Base-by-base conservation (phyloP, 352 stramenopile genomes). In the Peronosclerospora sorghi region DNA sequence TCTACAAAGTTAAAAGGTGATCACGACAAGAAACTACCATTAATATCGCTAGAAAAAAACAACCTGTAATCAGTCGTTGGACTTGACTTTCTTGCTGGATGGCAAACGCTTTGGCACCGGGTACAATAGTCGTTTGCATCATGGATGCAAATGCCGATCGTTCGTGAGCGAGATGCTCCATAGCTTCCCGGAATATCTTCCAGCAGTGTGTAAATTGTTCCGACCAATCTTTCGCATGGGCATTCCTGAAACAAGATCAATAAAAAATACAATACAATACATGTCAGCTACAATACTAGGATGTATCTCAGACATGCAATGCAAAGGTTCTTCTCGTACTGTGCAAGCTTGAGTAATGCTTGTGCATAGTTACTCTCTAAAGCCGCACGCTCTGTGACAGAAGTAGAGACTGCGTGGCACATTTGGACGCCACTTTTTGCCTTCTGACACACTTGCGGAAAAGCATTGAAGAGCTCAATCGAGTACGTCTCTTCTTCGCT, bases 1-100 rank as follows among this genome's bases (percentile, higher is more conserved):
- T 90, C 77, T 86, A 41, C 17, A 38, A 29, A 5, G 21, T 10
- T 3, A 15, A 9, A 34, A 20, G 24, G 9, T 19, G 18, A 54
- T 1, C 48, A 42, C 3, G 9, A 20, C 27, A 36, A 44, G 20
- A 41, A n/a, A n/a, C n/a, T n/a, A n/a, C n/a, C n/a, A n/a, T n/a
- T n/a, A n/a, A n/a, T n/a, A n/a, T n/a, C n/a, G n/a, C n/a, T n/a
- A n/a, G n/a, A n/a, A n/a, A n/a, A n/a, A n/a, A n/a, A n/a, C n/a
- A n/a, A 89, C 76, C 76, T 58, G 69, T 28, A 35, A 86, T 76
- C 0, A 91, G 51, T 17, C 71, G 71, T 37, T 91, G 78, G 13
- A 86, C 73, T 40, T 91, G 78, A 20, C 62, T 64, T 32, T 88
- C 75, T 23, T 91, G 78, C 41, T 91, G 75, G 7, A 50, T 51